Conservation (phyloP, 352 stramenopile species). For the Globisporangium orthogonon region DNA sequence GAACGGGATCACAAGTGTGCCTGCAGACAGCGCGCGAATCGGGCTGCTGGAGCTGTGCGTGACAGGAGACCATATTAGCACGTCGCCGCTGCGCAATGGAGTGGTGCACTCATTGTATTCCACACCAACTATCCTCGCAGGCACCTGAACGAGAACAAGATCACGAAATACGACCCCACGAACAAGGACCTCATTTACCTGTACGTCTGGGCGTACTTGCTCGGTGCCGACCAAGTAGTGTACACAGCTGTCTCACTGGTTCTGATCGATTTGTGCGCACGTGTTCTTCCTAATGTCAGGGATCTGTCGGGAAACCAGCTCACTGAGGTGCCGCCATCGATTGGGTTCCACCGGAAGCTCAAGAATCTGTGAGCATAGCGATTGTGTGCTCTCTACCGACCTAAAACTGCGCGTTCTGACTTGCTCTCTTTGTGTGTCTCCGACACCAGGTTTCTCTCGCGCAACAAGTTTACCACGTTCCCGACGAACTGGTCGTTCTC, state of each 20-base stretch:
- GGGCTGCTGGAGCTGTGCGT: conserved; percentile 5
- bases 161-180: conserved; percentile 2
- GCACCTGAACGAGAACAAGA: conserved; percentile 6
- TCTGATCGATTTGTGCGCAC: background rate
- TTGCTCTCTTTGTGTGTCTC: background rate
- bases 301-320: conserved; percentile 1
- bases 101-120: background rate
- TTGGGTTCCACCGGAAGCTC: conserved; percentile 4
- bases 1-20: conserved; percentile 2
- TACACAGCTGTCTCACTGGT: background rate
- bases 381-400: background rate
- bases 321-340: background rate
- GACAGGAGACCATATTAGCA: background rate
- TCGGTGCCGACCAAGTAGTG: too few species aligned
- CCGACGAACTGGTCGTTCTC: conserved; percentile 2
- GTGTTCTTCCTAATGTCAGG: background rate
- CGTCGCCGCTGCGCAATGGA: background rate
- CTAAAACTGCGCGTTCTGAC: background rate
- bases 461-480: conserved; percentile 5
- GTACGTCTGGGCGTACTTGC: too few species aligned
- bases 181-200: conserved; percentile 4
- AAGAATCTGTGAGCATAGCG: conserved; percentile 2
- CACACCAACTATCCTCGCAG: background rate
- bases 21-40: background rate
- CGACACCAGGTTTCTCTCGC: background rate